Percentiles rank a stretch among this genome's conserved stretches.
Conservation (phyloP, 495 filamentous ascomycete genomes). For the Chaetomium fimeti region DNA sequence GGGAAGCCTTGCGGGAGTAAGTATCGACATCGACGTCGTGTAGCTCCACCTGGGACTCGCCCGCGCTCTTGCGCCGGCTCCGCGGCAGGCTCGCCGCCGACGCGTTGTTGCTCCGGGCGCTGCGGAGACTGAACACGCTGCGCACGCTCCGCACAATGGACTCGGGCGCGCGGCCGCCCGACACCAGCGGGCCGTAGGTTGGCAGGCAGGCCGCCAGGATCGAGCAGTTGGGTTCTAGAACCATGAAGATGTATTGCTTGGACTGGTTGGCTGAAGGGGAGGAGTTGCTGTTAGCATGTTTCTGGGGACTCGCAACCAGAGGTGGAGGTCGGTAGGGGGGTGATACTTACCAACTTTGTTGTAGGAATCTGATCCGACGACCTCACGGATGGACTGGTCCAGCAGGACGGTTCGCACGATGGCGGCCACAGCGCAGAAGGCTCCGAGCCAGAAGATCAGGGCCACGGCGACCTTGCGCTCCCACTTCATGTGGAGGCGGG, state of each 20-base stretch:
- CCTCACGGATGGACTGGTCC: not conserved
- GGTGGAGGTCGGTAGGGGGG: not conserved
- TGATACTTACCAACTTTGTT: not conserved
- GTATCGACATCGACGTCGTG: not conserved
- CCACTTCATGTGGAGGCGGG: not conserved
- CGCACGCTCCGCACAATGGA: not conserved
- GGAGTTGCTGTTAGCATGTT: not conserved
- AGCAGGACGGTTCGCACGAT: not conserved
- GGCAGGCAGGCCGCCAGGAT: not conserved
- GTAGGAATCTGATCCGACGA: not conserved
- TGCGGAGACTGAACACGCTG: not conserved
- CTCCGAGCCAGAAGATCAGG: not conserved
- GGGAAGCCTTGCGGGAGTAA: not conserved
- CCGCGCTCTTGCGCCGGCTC: not conserved
- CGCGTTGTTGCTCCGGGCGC: not conserved
- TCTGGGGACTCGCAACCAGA: not conserved
- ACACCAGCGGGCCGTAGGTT: not conserved
- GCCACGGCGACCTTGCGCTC: not conserved
- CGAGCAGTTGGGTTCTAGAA: not conserved
- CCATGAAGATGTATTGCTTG: not conserved
- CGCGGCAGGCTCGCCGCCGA: not conserved
- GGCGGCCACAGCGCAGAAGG: not conserved
- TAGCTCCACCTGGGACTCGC: not conserved
- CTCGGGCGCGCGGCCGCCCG: not conserved
- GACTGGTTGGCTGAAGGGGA: not conserved